A percentile compares a stretch with the other conserved stretches of the same genome.
phyloP scores from a whole-genome alignment of 2,329 filamentous ascomycete genomes.

The Penicillium sclerotigenum region DNA sequence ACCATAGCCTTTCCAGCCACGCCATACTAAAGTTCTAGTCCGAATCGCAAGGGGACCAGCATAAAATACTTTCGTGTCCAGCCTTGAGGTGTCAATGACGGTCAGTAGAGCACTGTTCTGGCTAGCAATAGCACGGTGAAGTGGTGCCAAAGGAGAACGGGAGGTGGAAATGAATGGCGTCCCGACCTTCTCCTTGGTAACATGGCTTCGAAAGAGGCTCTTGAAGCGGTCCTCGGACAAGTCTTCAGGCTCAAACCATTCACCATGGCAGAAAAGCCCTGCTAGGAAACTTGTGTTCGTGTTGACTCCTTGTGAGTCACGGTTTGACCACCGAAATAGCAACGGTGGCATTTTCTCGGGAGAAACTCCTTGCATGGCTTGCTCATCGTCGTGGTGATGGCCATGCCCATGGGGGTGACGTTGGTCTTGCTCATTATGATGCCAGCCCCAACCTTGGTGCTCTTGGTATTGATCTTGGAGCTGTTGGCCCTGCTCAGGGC shows the following conservation, averaged over 20 bases:
- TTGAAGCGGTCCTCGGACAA: conserved; percentile 20
- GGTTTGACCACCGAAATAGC: conserved; percentile 35
- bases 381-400: not conserved
- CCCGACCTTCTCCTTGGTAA: conserved; percentile 14
- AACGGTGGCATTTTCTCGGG: conserved; percentile 22
- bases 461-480: not conserved
- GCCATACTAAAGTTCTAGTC: conserved; percentile 1
- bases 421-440: not conserved
- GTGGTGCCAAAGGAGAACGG: conserved; percentile 24
- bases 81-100: conserved; percentile 31
- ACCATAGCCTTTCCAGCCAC: conserved; percentile 25
- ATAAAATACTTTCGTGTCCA: conserved; percentile 26
- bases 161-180: conserved; percentile 39
- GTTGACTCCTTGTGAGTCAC: conserved; percentile 34
- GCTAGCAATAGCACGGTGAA: conserved; percentile 32
- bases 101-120: conserved; percentile 26
- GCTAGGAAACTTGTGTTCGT: conserved; percentile 21
- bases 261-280: conserved; percentile 22
- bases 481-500: not conserved
- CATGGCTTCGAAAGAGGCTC: conserved; percentile 24
- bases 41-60: conserved; percentile 25
- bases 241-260: conserved; percentile 14
- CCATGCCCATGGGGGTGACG: not conserved
- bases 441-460: not conserved
- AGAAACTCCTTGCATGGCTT: not conserved